phyloP scores from a whole-genome alignment of 169 alveolate genomes.

The Pseudocohnilembus persalinus region DNA sequence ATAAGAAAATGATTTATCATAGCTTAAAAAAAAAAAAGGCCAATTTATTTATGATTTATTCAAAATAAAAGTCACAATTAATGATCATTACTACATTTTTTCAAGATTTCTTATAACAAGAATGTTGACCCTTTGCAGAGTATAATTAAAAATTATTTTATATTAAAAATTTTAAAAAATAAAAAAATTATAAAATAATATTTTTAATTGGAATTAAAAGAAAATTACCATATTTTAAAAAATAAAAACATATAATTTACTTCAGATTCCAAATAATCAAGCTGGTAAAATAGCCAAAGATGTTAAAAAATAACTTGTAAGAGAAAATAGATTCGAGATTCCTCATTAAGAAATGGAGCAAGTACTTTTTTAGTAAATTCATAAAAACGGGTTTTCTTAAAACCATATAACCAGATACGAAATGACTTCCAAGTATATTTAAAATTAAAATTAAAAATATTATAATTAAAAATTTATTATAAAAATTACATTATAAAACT shows the following conservation, averaged over 20 bases:
- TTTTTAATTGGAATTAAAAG: no score
- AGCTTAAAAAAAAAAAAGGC: neutral
- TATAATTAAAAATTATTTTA: neutral
- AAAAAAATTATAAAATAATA: no score
- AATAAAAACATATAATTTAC: no score
- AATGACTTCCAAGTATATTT: conserved; percentile 52
- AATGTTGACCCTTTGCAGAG: conserved; percentile 55
- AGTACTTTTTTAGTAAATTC: conserved; percentile 37
- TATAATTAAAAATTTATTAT: no score
- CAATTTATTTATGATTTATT: conserved; percentile 42
- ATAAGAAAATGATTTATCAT: neutral
- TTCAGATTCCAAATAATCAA: conserved; percentile 41
- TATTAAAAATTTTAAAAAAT: no score
- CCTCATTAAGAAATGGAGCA: conserved; percentile 47
- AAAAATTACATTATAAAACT: neutral
- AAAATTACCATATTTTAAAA: no score
- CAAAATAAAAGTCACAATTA: conserved; percentile 55
- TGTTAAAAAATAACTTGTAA: conserved; percentile 56
- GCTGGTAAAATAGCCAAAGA: conserved; percentile 60
- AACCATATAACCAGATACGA: conserved; percentile 45
- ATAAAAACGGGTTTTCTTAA: conserved; percentile 48
- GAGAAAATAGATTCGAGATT: conserved; percentile 52
- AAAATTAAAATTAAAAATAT: no score
- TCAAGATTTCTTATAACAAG: conserved; percentile 65
- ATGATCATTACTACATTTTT: conserved; percentile 67